Evolutionary conservation across 2,329 filamentous ascomycete species (phyloP), one percentile per base, ranked within the genome.

Genomic region (Aureobasidium subglaciale): DNA sequence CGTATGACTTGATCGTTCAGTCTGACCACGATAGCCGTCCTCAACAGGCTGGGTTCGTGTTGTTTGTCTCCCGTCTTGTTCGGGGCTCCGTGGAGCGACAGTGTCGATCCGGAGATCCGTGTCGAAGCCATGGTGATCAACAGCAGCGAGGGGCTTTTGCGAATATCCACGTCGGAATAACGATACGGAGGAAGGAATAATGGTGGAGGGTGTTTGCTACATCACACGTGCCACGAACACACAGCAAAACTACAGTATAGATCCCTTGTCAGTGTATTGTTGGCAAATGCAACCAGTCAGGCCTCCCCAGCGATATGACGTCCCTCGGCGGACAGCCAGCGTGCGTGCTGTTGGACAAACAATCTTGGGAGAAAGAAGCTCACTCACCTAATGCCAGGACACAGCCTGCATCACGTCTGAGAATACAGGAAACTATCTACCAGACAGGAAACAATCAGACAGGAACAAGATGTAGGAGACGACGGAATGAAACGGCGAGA

Each of bases 1-100:
- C 67, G 60, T 45, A 70, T 60, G 24, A 68, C 58, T 30, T 61
- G 57, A 29, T 64, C 62, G 50, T 60, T 63, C 52, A 70, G 63
- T 58, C 60, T 64, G 58, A 67, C 61, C 57, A 67, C 43, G 15
- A 70, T 60, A 24, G 64, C 68, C 45, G 64, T 60, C 27, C 56
- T 61, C 25, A 34, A 35, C 2, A 37, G 11, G 16, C 40, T 32
- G 20, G 59, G 35, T 7, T 42, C 18, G 37, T 24, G 42, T 11
- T 55, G 38, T 40, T 59, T 53, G 37, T 20, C 32, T 29, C 42
- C 56, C 29, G 53, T 35, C 43, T 41, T 56, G 48, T 58, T 55
- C 22, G 54, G 55, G 50, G 58, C 52, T 38, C 65, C 63, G 58
- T 63, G 63, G 56, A 69, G 62, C 53, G 59, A 61, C 16, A 56